Evolutionary conservation across 106 monocot genomes (phyloP), one percentile per base, ranked within the genome.

Genomic region (Vanilla planifolia): DNA sequence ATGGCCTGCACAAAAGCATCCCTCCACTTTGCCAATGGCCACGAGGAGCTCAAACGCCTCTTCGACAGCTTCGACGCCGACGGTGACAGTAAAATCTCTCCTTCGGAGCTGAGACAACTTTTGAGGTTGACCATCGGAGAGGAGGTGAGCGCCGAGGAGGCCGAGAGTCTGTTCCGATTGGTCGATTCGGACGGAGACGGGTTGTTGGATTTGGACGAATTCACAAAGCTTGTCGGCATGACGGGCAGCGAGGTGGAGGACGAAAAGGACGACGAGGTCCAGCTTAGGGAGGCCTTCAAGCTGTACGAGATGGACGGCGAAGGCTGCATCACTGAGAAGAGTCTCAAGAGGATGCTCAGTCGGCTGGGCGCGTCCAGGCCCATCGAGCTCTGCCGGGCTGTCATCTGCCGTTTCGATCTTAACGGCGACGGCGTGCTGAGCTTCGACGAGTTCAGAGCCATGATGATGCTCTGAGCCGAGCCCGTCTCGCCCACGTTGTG

Each of bases 391-490:
- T 85, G 85, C 46, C 17, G 23, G 32, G 23, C 8, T 3, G 80
- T 85, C 80, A 80, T 85, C 55, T 24, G 33, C 7, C 42, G 59
- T 26, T 85, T 73, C 69, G 76, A 85, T 68, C 55, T 69, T 11
- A 66, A 85, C 32, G 70, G 77, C 3, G 85, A 85, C 29, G 85
- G 80, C 0, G 77, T 85, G n/a, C 52, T 85, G 52, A 72, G 45
- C 67, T 85, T 80, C 20, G 84, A 85, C 3, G 84, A 85, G 60
- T 85, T 86, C 67, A 67, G 46, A 66, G 10, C 66, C 62, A 80
- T 85, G 85, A 80, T 85, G 85, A 40, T 40, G 39, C 0, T 67
- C 8, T 43, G 60, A 51, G n/a, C n/a, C n/a, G n/a, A n/a, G n/a
- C n/a, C n/a, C n/a, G n/a, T n/a, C n/a, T n/a, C n/a, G n/a, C n/a